Evolutionary conservation across 75 land plant genomes (phyloP).

Genomic region (Pinus tabuliformis): DNA sequence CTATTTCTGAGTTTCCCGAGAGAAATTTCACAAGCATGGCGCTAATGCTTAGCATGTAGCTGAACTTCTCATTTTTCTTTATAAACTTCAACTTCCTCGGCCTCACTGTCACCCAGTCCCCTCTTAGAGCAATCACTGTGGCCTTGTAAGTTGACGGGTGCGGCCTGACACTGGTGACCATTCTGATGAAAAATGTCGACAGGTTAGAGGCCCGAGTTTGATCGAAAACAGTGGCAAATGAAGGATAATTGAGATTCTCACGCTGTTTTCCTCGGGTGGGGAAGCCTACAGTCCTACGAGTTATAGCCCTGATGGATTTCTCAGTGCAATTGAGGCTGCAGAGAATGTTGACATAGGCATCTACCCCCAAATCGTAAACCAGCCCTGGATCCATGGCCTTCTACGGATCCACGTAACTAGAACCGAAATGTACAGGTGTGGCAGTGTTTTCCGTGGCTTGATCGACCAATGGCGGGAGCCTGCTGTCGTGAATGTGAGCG

Average conservation of each 20-base stretch:
- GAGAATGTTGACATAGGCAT: conserved; percentile 36
- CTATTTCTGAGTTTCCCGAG: conserved; percentile 34
- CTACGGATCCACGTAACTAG: conserved; percentile 32
- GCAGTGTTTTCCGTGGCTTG: too few relatives aligned
- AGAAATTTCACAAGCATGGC: conserved; percentile 24
- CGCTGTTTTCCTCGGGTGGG: conserved; percentile 24
- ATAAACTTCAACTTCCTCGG: conserved; percentile 47
- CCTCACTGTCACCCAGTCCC: conserved; percentile 40
- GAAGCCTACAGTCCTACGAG: neutral
- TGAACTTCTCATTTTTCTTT: conserved; percentile 45
- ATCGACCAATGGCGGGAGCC: too few relatives aligned
- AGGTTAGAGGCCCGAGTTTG: conserved; percentile 17
- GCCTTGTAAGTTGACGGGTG: conserved; percentile 35
- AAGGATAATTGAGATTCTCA: conserved; percentile 70
- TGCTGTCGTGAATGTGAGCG: too few relatives aligned
- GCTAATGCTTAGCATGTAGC: conserved; percentile 41
- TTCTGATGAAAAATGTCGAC: conserved; percentile 51
- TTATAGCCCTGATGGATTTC: neutral
- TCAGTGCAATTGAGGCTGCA: conserved; percentile 19
- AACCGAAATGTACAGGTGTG: too few relatives aligned
- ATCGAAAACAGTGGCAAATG: conserved; percentile 52
- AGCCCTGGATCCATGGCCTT: conserved; percentile 51
- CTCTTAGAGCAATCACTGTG: conserved; percentile 23
- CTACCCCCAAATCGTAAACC: conserved; percentile 38
- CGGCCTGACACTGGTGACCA: conserved; percentile 66